Evolutionary conservation across 345 rosid species (phyloP), one percentile per base, ranked within the genome.

Genomic region (Camelina laxa): DNA sequence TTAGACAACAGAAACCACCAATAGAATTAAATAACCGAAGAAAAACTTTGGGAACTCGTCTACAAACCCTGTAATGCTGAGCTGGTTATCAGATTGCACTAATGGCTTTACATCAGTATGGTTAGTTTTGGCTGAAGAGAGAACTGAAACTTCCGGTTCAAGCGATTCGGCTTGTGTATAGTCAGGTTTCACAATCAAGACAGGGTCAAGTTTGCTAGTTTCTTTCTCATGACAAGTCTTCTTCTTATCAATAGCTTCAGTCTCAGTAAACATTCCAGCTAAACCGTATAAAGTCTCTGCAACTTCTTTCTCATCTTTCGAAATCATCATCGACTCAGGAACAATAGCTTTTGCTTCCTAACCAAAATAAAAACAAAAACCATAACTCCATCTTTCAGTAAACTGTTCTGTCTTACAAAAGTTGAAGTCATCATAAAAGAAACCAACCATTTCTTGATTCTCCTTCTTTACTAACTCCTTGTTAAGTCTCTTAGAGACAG

Each of bases 261-360:
- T 39, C 73, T 80, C 79, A 8, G 81, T 78, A 77, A 88, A 84
- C 92, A 89, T 84, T 75, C 84, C 89, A 6, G 98, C 98, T 86
- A 93, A 81, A 72, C 90, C 83, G 77, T 76, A 88, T 62, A 93
- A 77, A 30, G 97, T 86, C 80, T 91, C 96, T n/a, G 79, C 98
- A 60, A 88, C 98, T 85, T 93, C 98, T 80, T 88, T 89, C 87
- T 93, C 98, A 67, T 93, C 98, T 80, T 93, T 91, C 13, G 97
- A 76, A 33, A 76, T 62, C 68, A 50, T 83, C 78, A 91, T 91
- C 38, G 89, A 73, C 55, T 94, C 89, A 68, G 75, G 42, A 64
- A 51, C 74, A 27, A 20, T 51, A 74, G 31, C 22, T n/a, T 63
- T 50, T 58, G 41, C 41, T 48, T 78, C 77, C 81, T 78, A 35